phyloP scores from a whole-genome alignment of 2,329 filamentous ascomycete species.

The Aspergillus latus region DNA sequence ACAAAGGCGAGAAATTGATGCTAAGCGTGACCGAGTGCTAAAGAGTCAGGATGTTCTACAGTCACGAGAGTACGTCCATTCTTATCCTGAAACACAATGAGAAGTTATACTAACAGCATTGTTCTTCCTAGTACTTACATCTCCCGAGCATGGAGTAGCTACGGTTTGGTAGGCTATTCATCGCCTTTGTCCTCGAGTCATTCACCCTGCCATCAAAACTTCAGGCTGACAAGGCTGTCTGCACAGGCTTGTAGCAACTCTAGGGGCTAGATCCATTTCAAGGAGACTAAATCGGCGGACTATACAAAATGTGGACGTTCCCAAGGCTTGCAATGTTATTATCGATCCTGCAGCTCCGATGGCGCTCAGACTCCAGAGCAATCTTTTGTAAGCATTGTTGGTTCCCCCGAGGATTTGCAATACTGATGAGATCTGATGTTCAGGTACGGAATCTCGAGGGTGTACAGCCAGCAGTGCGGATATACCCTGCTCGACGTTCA shows the following conservation, averaged over 20 bases:
- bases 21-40: not conserved
- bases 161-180: slow-evolving; percentile 74
- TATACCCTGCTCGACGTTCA: slow-evolving; percentile 83
- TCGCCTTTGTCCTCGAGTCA: not conserved
- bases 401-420: not conserved
- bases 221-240: not conserved
- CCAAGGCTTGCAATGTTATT: slow-evolving; percentile 86
- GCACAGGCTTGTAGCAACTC: slow-evolving; percentile 82
- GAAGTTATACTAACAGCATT: slow-evolving; percentile 21
- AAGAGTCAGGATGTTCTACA: slow-evolving; percentile 79
- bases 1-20: not conserved
- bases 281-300: slow-evolving; percentile 79
- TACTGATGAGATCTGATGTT: not conserved
- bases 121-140: slow-evolving; percentile 66
- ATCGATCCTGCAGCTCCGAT: slow-evolving; percentile 80
- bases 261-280: slow-evolving; percentile 69
- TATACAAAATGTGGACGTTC: slow-evolving; percentile 83
- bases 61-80: slow-evolving; percentile 74
- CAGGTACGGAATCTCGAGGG: slow-evolving; percentile 75
- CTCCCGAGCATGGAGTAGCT: slow-evolving; percentile 83
- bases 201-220: not conserved
- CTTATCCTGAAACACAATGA: not conserved
- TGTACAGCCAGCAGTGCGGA: slow-evolving; percentile 81
- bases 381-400: slow-evolving; percentile 62
- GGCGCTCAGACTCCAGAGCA: slow-evolving; percentile 85